These are phyloP conservation scores for Elaeagnus macrophylla DNA, from an alignment of 306 rosid genomes.

Conservation along the genomic window DNA sequence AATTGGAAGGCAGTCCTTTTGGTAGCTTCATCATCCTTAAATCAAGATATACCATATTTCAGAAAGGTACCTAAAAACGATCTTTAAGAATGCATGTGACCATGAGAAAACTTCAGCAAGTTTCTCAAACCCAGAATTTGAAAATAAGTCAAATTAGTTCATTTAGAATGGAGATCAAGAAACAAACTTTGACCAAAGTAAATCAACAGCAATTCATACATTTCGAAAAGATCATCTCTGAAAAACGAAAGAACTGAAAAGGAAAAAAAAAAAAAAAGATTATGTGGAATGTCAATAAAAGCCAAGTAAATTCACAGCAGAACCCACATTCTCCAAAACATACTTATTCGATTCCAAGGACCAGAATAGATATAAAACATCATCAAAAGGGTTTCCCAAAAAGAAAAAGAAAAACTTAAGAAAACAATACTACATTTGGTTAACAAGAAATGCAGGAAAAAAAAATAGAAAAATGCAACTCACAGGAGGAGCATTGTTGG, in stretches of 20 bases:
- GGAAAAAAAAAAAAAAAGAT: neutral
- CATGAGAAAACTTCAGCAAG: conserved; percentile 24
- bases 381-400: neutral
- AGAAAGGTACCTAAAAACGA: conserved; percentile 34
- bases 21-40: conserved; percentile 63
- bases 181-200: no score
- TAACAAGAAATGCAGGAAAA: neutral
- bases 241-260: neutral
- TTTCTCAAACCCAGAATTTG: conserved; percentile 16
- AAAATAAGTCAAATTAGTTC: conserved; percentile 13
- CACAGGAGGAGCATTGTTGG: conserved; percentile 40
- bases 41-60: conserved; percentile 47
- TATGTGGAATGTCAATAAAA: neutral
- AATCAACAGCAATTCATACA: no score
- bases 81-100: conserved; percentile 25
- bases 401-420: neutral
- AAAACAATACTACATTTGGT: neutral
- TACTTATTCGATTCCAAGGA: neutral
- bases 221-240: neutral
- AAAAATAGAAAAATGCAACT: conserved; percentile 17
- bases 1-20: conserved; percentile 61
- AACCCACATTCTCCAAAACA: neutral
- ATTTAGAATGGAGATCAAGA: conserved; percentile 5
- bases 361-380: conserved; percentile 5
- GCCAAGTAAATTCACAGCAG: neutral